These are phyloP conservation scores for Flaveria ramosissima DNA, from an alignment of 129 eudicot genomes.

Conservation along the genomic window DNA sequence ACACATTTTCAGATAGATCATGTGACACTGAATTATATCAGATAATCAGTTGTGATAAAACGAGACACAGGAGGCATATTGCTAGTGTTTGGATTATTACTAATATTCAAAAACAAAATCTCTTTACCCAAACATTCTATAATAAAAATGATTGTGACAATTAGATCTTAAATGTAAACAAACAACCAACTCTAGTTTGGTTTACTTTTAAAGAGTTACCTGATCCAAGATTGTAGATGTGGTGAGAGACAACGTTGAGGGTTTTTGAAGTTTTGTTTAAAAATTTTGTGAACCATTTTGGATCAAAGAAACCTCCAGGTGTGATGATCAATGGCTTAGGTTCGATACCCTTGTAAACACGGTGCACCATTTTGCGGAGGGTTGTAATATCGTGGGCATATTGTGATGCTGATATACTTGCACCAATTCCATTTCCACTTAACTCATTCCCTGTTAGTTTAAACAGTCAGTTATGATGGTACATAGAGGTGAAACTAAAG, in stretches of 20 bases:
- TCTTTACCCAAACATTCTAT: no score
- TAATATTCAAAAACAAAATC: no score
- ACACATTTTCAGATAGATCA: neutral
- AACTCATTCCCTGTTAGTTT: constrained; percentile 67
- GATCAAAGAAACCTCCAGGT: constrained; percentile 79
- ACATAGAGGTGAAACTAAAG: neutral
- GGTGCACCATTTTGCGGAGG: constrained; percentile 45
- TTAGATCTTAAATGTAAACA: no score
- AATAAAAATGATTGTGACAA: no score
- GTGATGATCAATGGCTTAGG: constrained; percentile 61
- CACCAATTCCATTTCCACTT: constrained; percentile 78
- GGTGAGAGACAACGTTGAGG: constrained; percentile 63
- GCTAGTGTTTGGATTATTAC: no score
- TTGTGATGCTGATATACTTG: constrained; percentile 56
- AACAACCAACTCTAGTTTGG: neutral
- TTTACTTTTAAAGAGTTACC: constrained; percentile 39
- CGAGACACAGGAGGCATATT: no score
- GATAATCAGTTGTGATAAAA: no score
- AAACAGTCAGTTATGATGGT: neutral
- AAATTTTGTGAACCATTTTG: constrained; percentile 55
- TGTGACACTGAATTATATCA: no score
- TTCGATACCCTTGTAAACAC: constrained; percentile 48
- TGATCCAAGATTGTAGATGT: constrained; percentile 84
- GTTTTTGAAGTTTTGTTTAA: constrained; percentile 46
- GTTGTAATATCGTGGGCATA: constrained; percentile 52